Conservation (phyloP, 345 rosid species). For the thale cress (Arabidopsis thaliana) region DNA sequence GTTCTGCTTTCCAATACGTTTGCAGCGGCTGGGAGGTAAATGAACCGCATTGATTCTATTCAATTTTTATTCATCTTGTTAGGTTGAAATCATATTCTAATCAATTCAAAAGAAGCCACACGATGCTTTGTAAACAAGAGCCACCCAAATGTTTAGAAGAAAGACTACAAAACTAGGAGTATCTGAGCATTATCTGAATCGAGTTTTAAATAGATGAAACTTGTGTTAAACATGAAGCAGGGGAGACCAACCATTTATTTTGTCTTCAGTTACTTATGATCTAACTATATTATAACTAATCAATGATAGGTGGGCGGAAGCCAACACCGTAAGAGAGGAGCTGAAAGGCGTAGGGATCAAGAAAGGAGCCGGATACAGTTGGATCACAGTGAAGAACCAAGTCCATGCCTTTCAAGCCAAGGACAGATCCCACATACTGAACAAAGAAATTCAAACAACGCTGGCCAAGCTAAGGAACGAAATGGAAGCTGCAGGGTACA, state of each 20-base stretch:
- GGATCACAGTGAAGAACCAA: slow-evolving; percentile 72
- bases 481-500: slow-evolving; percentile 73
- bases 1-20: slow-evolving; percentile 82
- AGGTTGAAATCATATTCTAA: neutral
- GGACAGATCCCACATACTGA: slow-evolving; percentile 68
- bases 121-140: neutral
- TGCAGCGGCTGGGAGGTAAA: slow-evolving; percentile 78
- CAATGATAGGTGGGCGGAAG: slow-evolving; percentile 80
- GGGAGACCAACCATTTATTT: neutral
- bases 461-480: slow-evolving; percentile 54
- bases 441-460: slow-evolving; percentile 64
- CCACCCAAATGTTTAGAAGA: neutral
- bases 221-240: neutral
- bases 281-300: neutral
- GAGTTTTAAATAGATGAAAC: neutral
- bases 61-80: slow-evolving; percentile 10
- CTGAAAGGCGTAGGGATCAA: slow-evolving; percentile 74
- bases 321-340: slow-evolving; percentile 65
- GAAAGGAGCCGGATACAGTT: slow-evolving; percentile 84
- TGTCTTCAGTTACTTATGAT: neutral
- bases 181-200: neutral
- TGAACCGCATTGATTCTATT: neutral
- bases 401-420: slow-evolving; percentile 86
- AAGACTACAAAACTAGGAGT: neutral
- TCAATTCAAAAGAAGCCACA: neutral